Base-by-base conservation (phyloP, 176 grass and related monocot genomes). In the Triticum dicoccoides region DNA sequence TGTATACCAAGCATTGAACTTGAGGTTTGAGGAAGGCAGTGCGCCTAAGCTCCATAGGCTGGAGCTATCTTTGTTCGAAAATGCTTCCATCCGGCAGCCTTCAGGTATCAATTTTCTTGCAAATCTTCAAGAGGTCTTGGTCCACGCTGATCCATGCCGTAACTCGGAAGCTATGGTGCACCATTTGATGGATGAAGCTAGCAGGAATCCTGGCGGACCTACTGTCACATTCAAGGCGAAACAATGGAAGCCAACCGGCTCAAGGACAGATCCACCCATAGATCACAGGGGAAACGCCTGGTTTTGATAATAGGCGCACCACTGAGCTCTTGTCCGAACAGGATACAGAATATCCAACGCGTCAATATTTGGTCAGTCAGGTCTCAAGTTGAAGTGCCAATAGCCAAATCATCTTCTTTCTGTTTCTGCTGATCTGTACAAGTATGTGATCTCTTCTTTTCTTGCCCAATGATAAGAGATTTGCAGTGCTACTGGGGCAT, bases 81-180 rank as follows among this genome's bases (percentile, higher is more conserved):
- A 3, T 42, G 32, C 84, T 54, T 86, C 18, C 41, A 82, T 90
- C 30, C 9, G 17, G 72, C 34, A 5, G 70, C 45, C 37, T 70
- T 86, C 52, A 39, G 88, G 83, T n/a, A 86, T 86, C 37, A 33
- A 77, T 42, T 78, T 56, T 52, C 84, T 90, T 54, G 30, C 2
- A 2, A 82, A 70, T 42, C 84, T 78, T n/a, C 73, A 78, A 64
- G 72, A 86, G 9, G 41, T 90, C 2, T 65, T 25, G 0, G 4
- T 90, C 61, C 47, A 2, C 9, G 54, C 65, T 4, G 7, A 42
- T 42, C 73, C 30, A 89, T 54, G 21, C 21, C 13, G 38, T 38
- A 5, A n/a, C 11, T n/a, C 11, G 1, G 8, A 86, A 13, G 8
- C 5, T 21, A 38, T 24, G 5, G 30, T 77, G 45, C 15, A 15